phyloP scores from a whole-genome alignment of 192 early-diverging fungal genomes.

The Entomortierella lignicola region DNA sequence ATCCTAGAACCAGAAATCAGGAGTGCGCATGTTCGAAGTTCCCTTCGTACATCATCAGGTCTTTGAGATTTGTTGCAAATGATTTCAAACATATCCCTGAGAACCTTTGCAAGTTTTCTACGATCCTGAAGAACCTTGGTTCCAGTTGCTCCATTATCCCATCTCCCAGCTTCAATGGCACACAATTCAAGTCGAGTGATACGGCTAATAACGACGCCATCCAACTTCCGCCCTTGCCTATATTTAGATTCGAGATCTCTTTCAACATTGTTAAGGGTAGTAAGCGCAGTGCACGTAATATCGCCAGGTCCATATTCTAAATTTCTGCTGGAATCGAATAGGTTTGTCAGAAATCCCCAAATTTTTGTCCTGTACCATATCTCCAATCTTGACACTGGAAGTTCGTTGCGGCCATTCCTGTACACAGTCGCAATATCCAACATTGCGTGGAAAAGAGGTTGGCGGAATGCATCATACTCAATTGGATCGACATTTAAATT shows the following conservation, averaged over 20 bases:
- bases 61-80: background rate
- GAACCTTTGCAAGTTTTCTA: background rate
- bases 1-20: background rate
- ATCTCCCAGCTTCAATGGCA: background rate
- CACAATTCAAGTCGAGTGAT: background rate
- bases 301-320: no score
- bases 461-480: no score
- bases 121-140: background rate
- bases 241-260: background rate
- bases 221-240: background rate
- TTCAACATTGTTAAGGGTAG: background rate
- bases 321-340: background rate
- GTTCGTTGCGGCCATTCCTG: background rate
- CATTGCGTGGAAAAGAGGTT: background rate
- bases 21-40: background rate
- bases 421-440: background rate
- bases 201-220: background rate
- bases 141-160: background rate
- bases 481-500: background rate
- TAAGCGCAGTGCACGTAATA: no score
- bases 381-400: background rate
- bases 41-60: background rate
- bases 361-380: background rate
- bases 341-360: background rate
- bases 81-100: background rate